Percentiles rank a stretch among this genome's conserved stretches.
Conservation (phyloP, 805 yeast species). For the Pichia phayaonensis region DNA sequence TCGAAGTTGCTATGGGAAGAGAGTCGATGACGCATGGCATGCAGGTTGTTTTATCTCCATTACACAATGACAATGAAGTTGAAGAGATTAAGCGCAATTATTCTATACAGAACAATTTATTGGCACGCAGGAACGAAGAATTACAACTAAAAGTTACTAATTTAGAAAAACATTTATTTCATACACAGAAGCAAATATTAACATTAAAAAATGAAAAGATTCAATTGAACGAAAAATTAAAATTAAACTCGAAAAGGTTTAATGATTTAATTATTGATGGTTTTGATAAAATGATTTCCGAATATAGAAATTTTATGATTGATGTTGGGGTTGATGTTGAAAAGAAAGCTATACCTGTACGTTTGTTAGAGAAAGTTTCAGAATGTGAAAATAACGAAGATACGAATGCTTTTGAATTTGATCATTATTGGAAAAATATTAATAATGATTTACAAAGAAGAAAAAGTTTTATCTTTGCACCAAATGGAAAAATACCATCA, state of each 20-base stretch:
- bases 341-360: background rate
- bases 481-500: background rate
- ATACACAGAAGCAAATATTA: slow-evolving; percentile 21
- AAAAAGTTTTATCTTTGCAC: slow-evolving; percentile 32
- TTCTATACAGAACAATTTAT: slow-evolving; percentile 43
- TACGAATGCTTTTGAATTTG: background rate
- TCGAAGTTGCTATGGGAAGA: background rate
- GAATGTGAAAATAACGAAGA: background rate
- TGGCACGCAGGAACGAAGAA: slow-evolving; percentile 52
- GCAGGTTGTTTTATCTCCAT: background rate
- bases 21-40: background rate
- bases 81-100: slow-evolving; percentile 23
- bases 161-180: slow-evolving; percentile 40
- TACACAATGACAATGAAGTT: slow-evolving; percentile 8
- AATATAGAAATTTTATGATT: slow-evolving; percentile 7
- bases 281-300: slow-evolving; percentile 12
- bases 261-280: slow-evolving; percentile 9
- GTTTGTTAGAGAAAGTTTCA: background rate
- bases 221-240: slow-evolving; percentile 11
- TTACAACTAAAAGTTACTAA: slow-evolving; percentile 44
- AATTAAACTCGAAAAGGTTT: slow-evolving; percentile 6
- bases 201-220: slow-evolving; percentile 19
- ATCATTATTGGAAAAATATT: slow-evolving; percentile 9
- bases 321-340: slow-evolving; percentile 11
- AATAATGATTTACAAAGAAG: slow-evolving; percentile 30